These are phyloP conservation scores for Sporisorium iseilematis-ciliati DNA, from an alignment of 1,284 basidiomycete species.

Conservation along the genomic window DNA sequence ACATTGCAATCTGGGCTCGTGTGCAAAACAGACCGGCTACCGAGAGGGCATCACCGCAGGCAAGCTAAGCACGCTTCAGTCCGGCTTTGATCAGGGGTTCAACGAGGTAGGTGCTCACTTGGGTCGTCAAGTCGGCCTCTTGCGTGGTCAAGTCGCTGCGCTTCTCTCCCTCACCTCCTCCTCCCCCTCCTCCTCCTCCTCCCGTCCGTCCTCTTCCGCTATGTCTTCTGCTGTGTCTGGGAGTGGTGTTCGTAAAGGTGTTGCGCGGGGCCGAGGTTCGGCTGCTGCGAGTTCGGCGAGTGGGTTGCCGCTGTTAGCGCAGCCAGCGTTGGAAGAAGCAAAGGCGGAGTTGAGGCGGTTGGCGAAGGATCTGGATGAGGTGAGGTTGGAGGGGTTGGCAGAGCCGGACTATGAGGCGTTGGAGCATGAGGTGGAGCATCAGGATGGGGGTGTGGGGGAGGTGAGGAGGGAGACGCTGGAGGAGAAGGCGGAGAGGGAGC, in stretches of 20 bases:
- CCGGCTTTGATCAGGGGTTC: slow-evolving; percentile 84
- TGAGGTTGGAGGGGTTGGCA: slow-evolving; percentile 28
- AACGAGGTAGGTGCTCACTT: slow-evolving; percentile 78
- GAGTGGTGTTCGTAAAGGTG: slow-evolving; percentile 1
- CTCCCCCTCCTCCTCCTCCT: background rate
- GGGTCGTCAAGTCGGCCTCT: slow-evolving; percentile 78
- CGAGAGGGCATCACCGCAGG: slow-evolving; percentile 87
- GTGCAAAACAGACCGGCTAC: slow-evolving; percentile 78
- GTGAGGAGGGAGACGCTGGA: slow-evolving; percentile 20
- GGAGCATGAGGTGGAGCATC: slow-evolving; percentile 55
- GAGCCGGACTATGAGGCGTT: slow-evolving; percentile 54
- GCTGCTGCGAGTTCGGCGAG: background rate
- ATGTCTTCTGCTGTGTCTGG: background rate
- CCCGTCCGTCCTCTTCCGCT: slow-evolving; percentile 2
- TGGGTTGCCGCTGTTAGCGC: slow-evolving; percentile 10
- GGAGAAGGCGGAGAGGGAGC: slow-evolving; percentile 12
- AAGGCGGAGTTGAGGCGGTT: slow-evolving; percentile 14
- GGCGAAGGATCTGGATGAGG: slow-evolving; percentile 20
- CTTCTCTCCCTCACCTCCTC: slow-evolving; percentile 71
- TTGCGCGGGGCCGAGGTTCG: slow-evolving; percentile 1
- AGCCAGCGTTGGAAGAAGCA: slow-evolving; percentile 18
- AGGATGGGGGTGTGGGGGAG: slow-evolving; percentile 1
- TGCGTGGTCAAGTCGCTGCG: slow-evolving; percentile 78
- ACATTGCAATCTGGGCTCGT: background rate
- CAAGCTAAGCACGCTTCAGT: slow-evolving; percentile 82